Conservation (phyloP, 805 yeast species). For the Pichia scutulata region DNA sequence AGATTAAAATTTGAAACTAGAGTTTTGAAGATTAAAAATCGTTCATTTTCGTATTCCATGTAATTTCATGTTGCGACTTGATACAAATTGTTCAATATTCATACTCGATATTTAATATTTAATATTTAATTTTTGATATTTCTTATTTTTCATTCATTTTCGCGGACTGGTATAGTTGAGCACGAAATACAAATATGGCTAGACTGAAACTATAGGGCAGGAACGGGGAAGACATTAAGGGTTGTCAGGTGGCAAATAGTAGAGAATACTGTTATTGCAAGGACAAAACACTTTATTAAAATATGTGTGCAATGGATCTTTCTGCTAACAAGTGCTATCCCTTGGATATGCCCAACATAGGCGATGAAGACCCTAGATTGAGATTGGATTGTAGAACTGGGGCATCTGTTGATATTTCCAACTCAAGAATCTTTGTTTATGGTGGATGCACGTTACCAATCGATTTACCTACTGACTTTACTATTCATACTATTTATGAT, state of each 20-base stretch:
- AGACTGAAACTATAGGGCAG: no score
- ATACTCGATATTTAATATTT: no score
- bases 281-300: neutral
- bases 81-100: no score
- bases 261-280: neutral
- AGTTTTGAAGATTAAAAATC: no score
- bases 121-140: no score
- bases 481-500: constrained; percentile 32
- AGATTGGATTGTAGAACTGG: constrained; percentile 62
- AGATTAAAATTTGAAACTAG: neutral
- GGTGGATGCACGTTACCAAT: constrained; percentile 66
- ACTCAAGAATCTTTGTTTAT: constrained; percentile 53
- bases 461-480: constrained; percentile 32
- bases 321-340: constrained; percentile 55
- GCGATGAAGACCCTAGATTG: constrained; percentile 42
- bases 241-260: neutral
- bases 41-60: no score
- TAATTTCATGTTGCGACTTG: no score
- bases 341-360: constrained; percentile 46
- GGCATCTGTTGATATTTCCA: constrained; percentile 47
- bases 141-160: no score
- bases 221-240: neutral
- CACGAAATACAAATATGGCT: no score
- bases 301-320: constrained; percentile 55
- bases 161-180: no score